Evolutionary conservation across 805 yeast genomes (phyloP).

Genomic region (Candida vartiovaarae): DNA sequence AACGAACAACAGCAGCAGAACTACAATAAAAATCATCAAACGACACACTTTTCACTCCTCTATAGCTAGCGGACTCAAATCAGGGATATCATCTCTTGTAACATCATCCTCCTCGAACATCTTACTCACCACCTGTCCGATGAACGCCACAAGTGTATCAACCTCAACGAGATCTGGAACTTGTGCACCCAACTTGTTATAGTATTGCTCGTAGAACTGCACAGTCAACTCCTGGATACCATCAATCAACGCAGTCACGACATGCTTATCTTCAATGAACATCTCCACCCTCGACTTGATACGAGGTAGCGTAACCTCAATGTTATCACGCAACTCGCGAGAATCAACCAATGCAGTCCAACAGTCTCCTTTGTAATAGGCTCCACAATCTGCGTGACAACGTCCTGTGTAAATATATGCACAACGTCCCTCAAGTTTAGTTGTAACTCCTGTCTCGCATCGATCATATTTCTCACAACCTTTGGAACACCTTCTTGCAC

Average conservation of each 20-base stretch:
- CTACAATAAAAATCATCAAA: too few species aligned
- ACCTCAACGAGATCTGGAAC: conserved; percentile 39
- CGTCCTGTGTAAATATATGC: conserved; percentile 49
- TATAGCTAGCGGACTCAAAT: too few species aligned
- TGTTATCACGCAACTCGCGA: conserved; percentile 38
- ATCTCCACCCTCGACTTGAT: conserved; percentile 41
- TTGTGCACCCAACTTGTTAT: conserved; percentile 22
- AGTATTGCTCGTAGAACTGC: conserved; percentile 50
- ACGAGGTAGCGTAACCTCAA: conserved; percentile 50
- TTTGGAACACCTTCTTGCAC: conserved; percentile 70
- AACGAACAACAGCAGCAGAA: too few species aligned
- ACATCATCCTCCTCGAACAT: conserved; percentile 21
- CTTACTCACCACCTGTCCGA: conserved; percentile 30
- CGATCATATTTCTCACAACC: conserved; percentile 75
- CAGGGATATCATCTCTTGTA: too few species aligned
- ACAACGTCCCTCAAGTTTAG: conserved; percentile 65
- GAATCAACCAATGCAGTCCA: conserved; percentile 27
- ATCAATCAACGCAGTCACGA: conserved; percentile 47
- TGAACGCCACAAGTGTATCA: conserved; percentile 49
- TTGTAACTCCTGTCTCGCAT: conserved; percentile 68
- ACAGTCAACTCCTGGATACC: conserved; percentile 58
- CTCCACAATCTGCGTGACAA: conserved; percentile 40
- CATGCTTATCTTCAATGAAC: conserved; percentile 51
- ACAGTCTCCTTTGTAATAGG: conserved; percentile 30
- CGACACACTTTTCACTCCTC: too few species aligned